These are phyloP conservation scores for Mrakia hoshinonis DNA, from an alignment of 768 basidiomycete species.

Conservation along the genomic window DNA sequence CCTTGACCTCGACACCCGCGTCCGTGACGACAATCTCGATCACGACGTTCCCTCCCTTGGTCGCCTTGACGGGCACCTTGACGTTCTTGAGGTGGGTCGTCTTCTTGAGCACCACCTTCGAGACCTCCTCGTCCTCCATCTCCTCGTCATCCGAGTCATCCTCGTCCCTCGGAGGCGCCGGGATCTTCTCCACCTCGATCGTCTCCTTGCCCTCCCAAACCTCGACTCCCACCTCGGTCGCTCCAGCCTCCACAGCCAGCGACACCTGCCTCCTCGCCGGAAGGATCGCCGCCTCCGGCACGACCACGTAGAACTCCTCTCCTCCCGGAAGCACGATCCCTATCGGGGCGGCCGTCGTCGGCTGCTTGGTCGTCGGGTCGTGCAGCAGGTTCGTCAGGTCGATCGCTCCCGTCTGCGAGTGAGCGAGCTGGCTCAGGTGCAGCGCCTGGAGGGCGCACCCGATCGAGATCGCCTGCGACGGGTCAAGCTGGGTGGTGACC, in stretches of 20 bases:
- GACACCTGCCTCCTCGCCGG: conserved; percentile 56
- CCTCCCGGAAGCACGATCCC: conserved; percentile 59
- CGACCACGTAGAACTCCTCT: conserved; percentile 52
- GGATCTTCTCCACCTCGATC: conserved; percentile 54
- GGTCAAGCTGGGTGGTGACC: conserved; percentile 63
- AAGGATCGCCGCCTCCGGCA: conserved; percentile 62
- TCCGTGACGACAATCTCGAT: conserved; percentile 20
- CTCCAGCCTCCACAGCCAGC: conserved; percentile 51
- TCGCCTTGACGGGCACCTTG: conserved; percentile 22
- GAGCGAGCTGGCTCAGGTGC: conserved; percentile 49
- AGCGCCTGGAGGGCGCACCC: conserved; percentile 71
- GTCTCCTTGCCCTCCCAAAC: conserved; percentile 58
- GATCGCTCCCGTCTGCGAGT: conserved; percentile 38
- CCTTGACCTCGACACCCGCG: conserved; percentile 18
- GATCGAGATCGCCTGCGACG: conserved; percentile 64
- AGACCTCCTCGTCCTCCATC: conserved; percentile 48
- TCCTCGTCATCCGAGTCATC: conserved; percentile 47
- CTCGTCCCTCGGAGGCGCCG: conserved; percentile 46
- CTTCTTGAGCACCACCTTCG: conserved; percentile 32
- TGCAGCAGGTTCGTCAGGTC: conserved; percentile 46
- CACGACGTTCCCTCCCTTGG: conserved; percentile 5
- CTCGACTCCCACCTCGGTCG: conserved; percentile 52
- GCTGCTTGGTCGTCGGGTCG: conserved; percentile 44
- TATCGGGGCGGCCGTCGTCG: conserved; percentile 55
- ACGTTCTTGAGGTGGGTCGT: conserved; percentile 27